These are phyloP conservation scores for Strobilomyces dryophilus DNA, from an alignment of 768 basidiomycete genomes.

Conservation along the genomic window DNA sequence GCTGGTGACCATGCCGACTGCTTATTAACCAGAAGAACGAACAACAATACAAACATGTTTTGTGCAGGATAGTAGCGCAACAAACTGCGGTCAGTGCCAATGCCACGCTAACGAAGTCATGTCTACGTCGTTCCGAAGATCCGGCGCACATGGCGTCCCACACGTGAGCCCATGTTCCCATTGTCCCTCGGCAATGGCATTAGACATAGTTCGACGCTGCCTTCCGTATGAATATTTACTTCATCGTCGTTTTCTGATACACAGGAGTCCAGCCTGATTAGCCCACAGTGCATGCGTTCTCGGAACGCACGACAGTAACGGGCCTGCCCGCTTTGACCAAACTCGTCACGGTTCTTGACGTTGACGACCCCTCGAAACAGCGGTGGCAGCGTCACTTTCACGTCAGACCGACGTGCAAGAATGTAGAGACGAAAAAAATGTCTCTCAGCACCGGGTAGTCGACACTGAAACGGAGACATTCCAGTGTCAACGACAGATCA, in stretches of 20 bases:
- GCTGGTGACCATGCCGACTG: neutral
- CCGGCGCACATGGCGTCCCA: slow-evolving; percentile 28
- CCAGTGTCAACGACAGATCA: slow-evolving; percentile 3
- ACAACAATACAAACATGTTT: neutral
- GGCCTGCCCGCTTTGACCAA: slow-evolving; percentile 6
- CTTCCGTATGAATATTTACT: slow-evolving; percentile 27
- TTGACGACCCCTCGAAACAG: slow-evolving; percentile 27
- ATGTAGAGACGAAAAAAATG: slow-evolving; percentile 30
- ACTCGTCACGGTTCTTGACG: slow-evolving; percentile 15
- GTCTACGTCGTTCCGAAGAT: slow-evolving; percentile 19
- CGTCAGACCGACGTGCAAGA: slow-evolving; percentile 26
- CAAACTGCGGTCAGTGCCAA: slow-evolving; percentile 11
- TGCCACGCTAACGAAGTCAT: slow-evolving; percentile 1
- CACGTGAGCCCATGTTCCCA: slow-evolving; percentile 16
- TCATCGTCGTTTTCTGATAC: slow-evolving; percentile 28
- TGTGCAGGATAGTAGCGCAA: neutral
- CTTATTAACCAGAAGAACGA: neutral
- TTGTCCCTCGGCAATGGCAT: slow-evolving; percentile 9
- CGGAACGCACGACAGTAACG: slow-evolving; percentile 24
- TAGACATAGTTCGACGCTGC: slow-evolving; percentile 20
- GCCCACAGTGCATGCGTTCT: slow-evolving; percentile 19
- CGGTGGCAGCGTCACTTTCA: slow-evolving; percentile 27
- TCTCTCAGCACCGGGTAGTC: slow-evolving; percentile 23
- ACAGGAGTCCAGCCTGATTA: slow-evolving; percentile 18
- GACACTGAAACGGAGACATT: slow-evolving; percentile 14